phyloP scores from a whole-genome alignment of 805 yeast species.

The Phaffomyces thermotolerans region DNA sequence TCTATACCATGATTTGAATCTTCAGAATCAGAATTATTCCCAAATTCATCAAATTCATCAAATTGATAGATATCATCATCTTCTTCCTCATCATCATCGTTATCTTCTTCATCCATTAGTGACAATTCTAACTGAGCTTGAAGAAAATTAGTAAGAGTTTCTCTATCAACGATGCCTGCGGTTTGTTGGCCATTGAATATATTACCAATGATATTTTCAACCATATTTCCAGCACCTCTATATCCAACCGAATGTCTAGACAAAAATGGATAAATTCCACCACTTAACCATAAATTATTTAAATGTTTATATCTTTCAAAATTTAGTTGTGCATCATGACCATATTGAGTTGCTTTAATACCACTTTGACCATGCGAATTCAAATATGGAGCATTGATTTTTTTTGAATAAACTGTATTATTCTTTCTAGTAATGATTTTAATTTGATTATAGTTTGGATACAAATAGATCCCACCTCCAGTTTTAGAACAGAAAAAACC shows the following conservation, averaged over 20 bases:
- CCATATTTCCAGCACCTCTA: no score
- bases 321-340: slow-evolving; percentile 48
- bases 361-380: slow-evolving; percentile 74
- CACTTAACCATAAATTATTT: slow-evolving; percentile 54
- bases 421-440: slow-evolving; percentile 17
- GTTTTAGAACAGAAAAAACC: slow-evolving; percentile 14
- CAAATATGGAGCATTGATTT: slow-evolving; percentile 60
- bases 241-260: slow-evolving; percentile 22
- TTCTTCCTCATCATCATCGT: slow-evolving; percentile 1
- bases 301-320: slow-evolving; percentile 46
- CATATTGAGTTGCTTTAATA: slow-evolving; percentile 43
- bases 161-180: neutral
- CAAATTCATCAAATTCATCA: neutral
- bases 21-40: neutral
- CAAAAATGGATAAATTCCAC: slow-evolving; percentile 45
- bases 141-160: neutral
- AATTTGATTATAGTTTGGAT: slow-evolving; percentile 29
- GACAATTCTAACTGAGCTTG: neutral
- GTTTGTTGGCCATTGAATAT: neutral
- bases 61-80: slow-evolving; percentile 1
- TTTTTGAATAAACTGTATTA: slow-evolving; percentile 26
- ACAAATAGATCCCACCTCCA: slow-evolving; percentile 29
- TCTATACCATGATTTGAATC: no score
- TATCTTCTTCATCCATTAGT: neutral
- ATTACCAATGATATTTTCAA: neutral